Evolutionary conservation across 2,329 filamentous ascomycete genomes (phyloP).

Genomic region (Rutstroemia sp.): DNA sequence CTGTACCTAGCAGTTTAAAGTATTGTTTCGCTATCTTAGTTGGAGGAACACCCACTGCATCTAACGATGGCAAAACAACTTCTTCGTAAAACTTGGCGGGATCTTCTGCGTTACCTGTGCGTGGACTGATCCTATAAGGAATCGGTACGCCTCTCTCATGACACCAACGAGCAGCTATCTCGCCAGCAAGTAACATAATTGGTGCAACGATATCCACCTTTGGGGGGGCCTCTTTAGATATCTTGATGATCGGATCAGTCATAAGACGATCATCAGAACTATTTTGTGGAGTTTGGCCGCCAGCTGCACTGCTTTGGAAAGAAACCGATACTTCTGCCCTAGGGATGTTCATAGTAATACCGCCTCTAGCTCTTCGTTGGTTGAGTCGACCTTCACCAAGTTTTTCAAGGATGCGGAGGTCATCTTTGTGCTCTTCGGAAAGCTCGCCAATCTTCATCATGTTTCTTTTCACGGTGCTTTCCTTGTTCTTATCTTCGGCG

Average conservation of each 20-base stretch:
- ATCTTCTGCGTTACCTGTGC: conserved; percentile 15
- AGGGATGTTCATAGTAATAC: background rate
- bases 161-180: conserved; percentile 56
- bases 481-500: too few relatives aligned
- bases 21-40: conserved; percentile 17
- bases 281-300: background rate
- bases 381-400: conserved; percentile 36
- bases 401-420: conserved; percentile 40
- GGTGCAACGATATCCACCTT: conserved; percentile 16
- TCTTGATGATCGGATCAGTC: background rate
- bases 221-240: background rate
- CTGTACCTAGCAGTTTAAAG: conserved; percentile 38
- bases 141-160: conserved; percentile 48
- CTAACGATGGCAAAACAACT: conserved; percentile 18
- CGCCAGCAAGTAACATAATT: conserved; percentile 54
- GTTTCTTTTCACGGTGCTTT: conserved; percentile 29
- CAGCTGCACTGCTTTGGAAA: conserved; percentile 14
- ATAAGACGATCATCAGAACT: background rate
- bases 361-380: conserved; percentile 7
- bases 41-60: conserved; percentile 13
- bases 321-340: background rate
- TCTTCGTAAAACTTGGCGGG: conserved; percentile 21
- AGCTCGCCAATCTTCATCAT: conserved; percentile 39
- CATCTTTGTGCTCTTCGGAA: conserved; percentile 34
- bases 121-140: conserved; percentile 41